Conservation (phyloP, 2,329 filamentous ascomycete genomes). For the Apiospora phragmitis region DNA sequence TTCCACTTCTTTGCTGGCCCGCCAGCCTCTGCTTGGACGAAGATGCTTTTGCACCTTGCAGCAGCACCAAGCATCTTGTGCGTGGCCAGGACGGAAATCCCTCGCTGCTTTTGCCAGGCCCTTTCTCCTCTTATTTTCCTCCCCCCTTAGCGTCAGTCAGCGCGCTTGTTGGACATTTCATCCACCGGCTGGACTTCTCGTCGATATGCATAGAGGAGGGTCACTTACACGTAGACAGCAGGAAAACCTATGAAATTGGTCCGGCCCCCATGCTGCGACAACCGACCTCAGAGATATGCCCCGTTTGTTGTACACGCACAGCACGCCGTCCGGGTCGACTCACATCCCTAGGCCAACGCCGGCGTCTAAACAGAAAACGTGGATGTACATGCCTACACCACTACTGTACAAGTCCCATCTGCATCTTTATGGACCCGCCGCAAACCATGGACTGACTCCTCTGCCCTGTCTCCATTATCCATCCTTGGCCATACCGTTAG, state of each 20-base stretch:
- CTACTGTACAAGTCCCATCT: background rate
- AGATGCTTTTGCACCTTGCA: background rate
- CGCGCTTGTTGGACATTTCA: slow-evolving; percentile 8
- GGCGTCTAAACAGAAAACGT: background rate
- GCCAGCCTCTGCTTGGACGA: background rate
- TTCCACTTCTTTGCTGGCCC: slow-evolving; percentile 12
- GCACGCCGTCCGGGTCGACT: background rate
- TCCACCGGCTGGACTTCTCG: background rate
- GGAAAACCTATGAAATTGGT: slow-evolving; percentile 1
- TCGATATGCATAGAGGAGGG: slow-evolving; percentile 5
- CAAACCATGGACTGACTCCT: background rate
- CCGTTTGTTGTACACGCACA: background rate
- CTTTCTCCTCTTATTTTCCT: background rate
- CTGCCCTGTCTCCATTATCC: background rate
- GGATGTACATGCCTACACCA: background rate
- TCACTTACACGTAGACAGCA: slow-evolving; percentile 6
- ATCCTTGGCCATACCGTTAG: background rate
- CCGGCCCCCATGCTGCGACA: background rate
- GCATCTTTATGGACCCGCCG: slow-evolving; percentile 1
- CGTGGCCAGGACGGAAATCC: slow-evolving; percentile 24
- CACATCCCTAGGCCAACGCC: background rate
- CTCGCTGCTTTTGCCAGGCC: slow-evolving; percentile 34
- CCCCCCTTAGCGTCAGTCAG: background rate
- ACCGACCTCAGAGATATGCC: background rate
- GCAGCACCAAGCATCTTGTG: background rate